Conservation (phyloP, 164 flowering plant species). For the Umbilicus rupestris region DNA sequence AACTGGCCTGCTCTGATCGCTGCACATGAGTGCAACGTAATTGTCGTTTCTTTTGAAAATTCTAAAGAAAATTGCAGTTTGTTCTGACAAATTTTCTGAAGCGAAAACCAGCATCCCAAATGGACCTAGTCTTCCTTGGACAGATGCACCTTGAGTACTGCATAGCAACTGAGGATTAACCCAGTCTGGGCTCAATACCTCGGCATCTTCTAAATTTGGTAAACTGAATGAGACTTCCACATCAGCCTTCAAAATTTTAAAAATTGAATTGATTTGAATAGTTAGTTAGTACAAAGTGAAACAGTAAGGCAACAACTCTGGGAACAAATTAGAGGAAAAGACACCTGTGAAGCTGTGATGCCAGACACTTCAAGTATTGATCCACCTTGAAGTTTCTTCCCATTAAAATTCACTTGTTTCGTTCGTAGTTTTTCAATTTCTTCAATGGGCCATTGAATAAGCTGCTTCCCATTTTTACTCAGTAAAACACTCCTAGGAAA, state of each 20-base stretch:
- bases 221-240: constrained; percentile 38
- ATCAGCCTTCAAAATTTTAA: constrained; percentile 24
- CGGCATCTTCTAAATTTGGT: constrained; percentile 23
- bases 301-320: not conserved
- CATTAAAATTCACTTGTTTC: constrained; percentile 6
- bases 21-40: constrained; percentile 51
- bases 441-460: constrained; percentile 28
- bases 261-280: not conserved
- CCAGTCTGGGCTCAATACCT: constrained; percentile 30
- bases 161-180: constrained; percentile 37
- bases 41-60: constrained; percentile 34
- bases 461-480: constrained; percentile 23
- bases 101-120: constrained; percentile 53
- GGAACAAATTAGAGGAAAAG: not conserved
- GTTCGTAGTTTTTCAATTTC: constrained; percentile 23
- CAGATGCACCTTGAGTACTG: constrained; percentile 29
- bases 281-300: not conserved
- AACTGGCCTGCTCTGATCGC: constrained; percentile 56
- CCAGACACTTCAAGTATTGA: constrained; percentile 24
- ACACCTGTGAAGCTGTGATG: constrained; percentile 33
- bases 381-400: constrained; percentile 13
- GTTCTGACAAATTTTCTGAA: constrained; percentile 37
- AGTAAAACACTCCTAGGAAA: constrained; percentile 26
- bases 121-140: constrained; percentile 40
- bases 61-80: constrained; percentile 50